phyloP scores from a whole-genome alignment of 2,329 filamentous ascomycete species.

The Pseudogymnoascus sp. region DNA sequence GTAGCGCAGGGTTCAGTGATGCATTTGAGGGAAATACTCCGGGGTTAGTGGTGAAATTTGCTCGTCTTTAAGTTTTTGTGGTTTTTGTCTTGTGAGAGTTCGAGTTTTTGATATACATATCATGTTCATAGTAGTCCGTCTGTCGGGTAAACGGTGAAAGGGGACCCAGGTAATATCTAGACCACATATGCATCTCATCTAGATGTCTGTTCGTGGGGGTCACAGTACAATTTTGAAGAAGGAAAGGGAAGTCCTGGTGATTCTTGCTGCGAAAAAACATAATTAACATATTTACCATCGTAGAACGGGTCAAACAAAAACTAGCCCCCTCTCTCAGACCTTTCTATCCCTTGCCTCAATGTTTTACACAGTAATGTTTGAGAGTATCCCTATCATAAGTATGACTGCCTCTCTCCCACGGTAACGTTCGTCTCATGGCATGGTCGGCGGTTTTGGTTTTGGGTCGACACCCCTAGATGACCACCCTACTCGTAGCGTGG shows the following conservation, averaged over 20 bases:
- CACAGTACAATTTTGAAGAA: background rate
- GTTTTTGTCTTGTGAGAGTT: background rate
- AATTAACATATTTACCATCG: background rate
- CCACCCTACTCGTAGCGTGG: slow-evolving; percentile 2
- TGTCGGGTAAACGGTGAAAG: background rate
- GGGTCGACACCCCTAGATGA: slow-evolving; percentile 6
- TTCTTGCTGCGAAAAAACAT: background rate
- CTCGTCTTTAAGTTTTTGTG: background rate
- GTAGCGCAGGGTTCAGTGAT: slow-evolving; percentile 1
- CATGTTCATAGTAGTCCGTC: no score
- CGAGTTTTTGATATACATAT: background rate
- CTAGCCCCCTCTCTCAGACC: background rate
- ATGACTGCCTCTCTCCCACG: background rate
- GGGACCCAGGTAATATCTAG: background rate
- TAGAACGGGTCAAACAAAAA: background rate
- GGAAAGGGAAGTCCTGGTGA: background rate
- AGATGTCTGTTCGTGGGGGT: background rate
- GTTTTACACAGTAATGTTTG: background rate
- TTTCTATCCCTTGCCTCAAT: background rate
- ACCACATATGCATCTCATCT: background rate
- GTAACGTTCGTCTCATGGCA: background rate
- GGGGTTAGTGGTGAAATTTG: slow-evolving; percentile 1
- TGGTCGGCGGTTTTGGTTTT: background rate
- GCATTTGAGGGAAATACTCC: slow-evolving; percentile 5
- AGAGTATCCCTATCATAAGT: background rate